A percentile compares a stretch with the other conserved stretches of the same genome.
Evolutionary conservation across 2,329 filamentous ascomycete genomes (phyloP).

Genomic region (Escovopsis sp.): DNA sequence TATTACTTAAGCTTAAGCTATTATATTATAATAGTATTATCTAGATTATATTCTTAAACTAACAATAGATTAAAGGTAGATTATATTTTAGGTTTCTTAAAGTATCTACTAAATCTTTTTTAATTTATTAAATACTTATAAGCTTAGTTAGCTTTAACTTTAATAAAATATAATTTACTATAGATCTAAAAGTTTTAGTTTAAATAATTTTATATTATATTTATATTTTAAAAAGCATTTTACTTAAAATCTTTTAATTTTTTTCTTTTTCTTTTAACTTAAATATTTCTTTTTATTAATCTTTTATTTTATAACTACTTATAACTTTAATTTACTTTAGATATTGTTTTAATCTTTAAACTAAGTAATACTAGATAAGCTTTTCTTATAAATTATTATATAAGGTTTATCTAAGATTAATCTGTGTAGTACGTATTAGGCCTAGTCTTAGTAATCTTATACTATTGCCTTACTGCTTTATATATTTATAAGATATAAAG

Average conservation of each 20-base stretch:
- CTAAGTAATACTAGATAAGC: background rate
- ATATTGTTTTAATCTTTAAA: background rate
- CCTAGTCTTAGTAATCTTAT: too few species aligned
- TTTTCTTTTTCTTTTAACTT: background rate
- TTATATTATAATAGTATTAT: background rate
- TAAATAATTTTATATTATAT: background rate
- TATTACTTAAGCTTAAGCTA: background rate
- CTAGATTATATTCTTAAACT: background rate
- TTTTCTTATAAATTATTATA: background rate
- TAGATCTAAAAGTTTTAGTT: background rate
- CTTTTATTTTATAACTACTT: background rate
- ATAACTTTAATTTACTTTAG: background rate
- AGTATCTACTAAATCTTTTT: too few species aligned
- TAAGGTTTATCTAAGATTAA: background rate
- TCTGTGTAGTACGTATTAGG: too few species aligned
- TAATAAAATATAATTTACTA: too few species aligned
- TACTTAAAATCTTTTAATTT: background rate
- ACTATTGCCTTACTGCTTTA: too few species aligned
- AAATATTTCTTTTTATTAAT: background rate
- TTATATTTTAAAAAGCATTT: background rate
- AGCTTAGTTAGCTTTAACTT: too few species aligned
- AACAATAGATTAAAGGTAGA: too few species aligned
- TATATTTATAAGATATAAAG: too few species aligned
- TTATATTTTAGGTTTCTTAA: too few species aligned
- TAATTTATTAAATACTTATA: background rate